Conservation (phyloP, 495 filamentous ascomycete species). For the Penicillium roqueforti region DNA sequence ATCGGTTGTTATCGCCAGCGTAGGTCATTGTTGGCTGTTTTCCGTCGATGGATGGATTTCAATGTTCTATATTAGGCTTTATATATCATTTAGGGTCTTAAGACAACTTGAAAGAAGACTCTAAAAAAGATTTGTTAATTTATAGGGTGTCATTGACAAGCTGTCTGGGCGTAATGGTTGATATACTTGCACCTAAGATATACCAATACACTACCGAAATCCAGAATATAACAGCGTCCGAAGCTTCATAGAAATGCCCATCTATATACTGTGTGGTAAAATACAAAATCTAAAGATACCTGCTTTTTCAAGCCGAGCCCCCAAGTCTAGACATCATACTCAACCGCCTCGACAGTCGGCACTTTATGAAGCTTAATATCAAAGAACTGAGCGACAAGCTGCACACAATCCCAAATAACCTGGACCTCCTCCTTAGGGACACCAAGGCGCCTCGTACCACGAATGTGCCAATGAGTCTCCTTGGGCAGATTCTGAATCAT, state of each 20-base stretch:
- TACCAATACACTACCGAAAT: background rate
- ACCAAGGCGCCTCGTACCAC: conserved; percentile 50
- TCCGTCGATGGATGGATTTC: background rate
- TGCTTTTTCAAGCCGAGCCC: background rate
- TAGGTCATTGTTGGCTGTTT: background rate
- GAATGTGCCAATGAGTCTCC: conserved; percentile 56
- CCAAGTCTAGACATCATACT: conserved; percentile 33
- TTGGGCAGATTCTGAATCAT: conserved; percentile 54
- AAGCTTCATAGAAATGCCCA: background rate
- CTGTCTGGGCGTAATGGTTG: background rate
- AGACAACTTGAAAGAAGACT: background rate
- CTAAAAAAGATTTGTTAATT: background rate
- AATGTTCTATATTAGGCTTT: background rate
- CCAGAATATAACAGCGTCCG: background rate
- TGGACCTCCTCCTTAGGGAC: conserved; percentile 49
- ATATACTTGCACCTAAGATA: background rate
- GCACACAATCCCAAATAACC: conserved; percentile 37
- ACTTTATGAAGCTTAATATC: conserved; percentile 38
- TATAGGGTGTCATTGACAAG: background rate
- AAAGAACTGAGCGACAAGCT: conserved; percentile 37
- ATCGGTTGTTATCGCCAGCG: conserved; percentile 21
- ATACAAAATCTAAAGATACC: background rate
- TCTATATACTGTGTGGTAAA: background rate
- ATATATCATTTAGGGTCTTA: background rate
- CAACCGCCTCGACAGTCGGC: conserved; percentile 47